Base-by-base conservation (phyloP, 164 flowering plant genomes). In the Stephania yunnanensis region DNA sequence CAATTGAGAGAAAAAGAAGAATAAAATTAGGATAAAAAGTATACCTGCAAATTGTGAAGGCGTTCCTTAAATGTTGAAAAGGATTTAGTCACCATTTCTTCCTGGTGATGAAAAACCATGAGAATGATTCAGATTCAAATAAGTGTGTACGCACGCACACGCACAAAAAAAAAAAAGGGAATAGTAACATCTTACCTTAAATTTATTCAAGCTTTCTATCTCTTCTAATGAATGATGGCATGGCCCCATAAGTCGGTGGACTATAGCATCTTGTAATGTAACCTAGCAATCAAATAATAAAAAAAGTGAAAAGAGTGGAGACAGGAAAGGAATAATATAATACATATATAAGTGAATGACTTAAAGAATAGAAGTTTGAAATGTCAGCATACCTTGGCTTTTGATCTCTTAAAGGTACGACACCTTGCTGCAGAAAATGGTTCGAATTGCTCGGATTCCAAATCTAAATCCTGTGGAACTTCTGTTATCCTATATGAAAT, bases 371-470 rank as follows among this genome's bases (percentile, higher is more conserved):
- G 15, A 25, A 29, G 30, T 1, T 17, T 42, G 42, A 74, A 61
- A 61, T 61, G 66, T 61, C 66, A 31, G 70, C 11, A 31, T 80
- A 82, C 98, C 98, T 85, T 90, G 36, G 85, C 83, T 11, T 81
- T 85, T 63, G 55, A 66, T 81, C 89, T 88, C 71, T 77, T 86
- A 72, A 73, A 89, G 36, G 86, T 72, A 55, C 91, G 91, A 76
- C 97, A 93, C 78, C 96, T 90, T 48, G 98, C 99, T n/a, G n/a
- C n/a, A 83, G 97, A 89, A 46, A 85, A 82, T 68, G 91, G 88
- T 31, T 89, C 90, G 78, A 75, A 44, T 74, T 86, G 88, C 30
- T 78, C 76, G 76, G 75, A 58, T 72, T 91, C 90, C 11, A 15
- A 81, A 22, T 71, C 68, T 19, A 87, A 75, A 50, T 78, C n/a